phyloP scores from a whole-genome alignment of 2,329 filamentous ascomycete genomes.

The Monilinia fructigena region DNA sequence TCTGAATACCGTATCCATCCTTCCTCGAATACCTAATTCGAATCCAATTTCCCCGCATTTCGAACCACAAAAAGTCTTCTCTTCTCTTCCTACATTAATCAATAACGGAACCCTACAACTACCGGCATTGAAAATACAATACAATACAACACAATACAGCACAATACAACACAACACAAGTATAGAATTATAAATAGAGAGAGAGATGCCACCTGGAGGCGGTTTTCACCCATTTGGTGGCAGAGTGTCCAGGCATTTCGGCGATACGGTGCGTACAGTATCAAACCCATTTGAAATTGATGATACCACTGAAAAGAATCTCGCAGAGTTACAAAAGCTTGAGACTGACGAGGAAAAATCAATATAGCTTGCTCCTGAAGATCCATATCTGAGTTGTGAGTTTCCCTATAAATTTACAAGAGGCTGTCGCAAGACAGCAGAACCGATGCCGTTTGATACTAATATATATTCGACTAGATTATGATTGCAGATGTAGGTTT shows the following conservation, averaged over 20 bases:
- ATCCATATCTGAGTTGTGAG: constrained; percentile 70
- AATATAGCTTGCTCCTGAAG: constrained; percentile 57
- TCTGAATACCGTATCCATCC: no score
- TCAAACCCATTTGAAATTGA: constrained; percentile 10
- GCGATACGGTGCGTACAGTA: constrained; percentile 45
- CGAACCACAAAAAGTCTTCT: constrained; percentile 10
- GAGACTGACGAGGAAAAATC: not conserved
- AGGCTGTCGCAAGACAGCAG: constrained; percentile 7
- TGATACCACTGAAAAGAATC: not conserved
- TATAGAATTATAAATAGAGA: not conserved
- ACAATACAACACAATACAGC: no score
- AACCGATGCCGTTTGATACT: constrained; percentile 14
- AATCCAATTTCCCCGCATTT: constrained; percentile 16
- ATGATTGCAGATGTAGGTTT: constrained; percentile 60
- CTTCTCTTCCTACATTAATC: not conserved
- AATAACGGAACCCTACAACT: not conserved
- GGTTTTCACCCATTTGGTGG: constrained; percentile 55
- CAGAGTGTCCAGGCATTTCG: constrained; percentile 51
- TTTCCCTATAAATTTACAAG: constrained; percentile 22
- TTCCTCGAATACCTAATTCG: not conserved
- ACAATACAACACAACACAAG: not conserved
- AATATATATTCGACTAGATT: constrained; percentile 46
- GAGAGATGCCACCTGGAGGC: constrained; percentile 33
- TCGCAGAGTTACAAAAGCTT: not conserved
- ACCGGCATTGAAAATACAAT: not conserved